Evolutionary conservation across 1,139 yeast species (phyloP).

Genomic region (Spencermartinsiella ligniputridi): DNA sequence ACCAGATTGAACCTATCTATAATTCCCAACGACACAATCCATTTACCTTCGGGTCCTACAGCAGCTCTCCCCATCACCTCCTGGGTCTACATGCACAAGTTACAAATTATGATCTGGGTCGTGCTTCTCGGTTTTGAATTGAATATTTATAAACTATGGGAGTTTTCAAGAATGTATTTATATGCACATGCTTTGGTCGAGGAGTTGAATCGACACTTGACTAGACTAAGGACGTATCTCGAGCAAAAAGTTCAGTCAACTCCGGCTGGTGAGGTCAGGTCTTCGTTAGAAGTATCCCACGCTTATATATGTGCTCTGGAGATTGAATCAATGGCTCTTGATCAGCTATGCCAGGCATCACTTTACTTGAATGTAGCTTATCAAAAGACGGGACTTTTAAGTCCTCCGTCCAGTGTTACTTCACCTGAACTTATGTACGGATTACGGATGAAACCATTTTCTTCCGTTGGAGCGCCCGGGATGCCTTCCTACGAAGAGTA

Average conservation of each 20-base stretch:
- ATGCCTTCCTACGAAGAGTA: conserved; percentile 44
- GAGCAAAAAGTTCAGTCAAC: conserved; percentile 32
- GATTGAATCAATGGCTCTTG: conserved; percentile 37
- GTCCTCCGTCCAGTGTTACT: conserved; percentile 39
- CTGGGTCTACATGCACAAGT: conserved; percentile 62
- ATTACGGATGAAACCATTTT: conserved; percentile 76
- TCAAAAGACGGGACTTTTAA: conserved; percentile 35
- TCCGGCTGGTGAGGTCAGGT: conserved; percentile 3
- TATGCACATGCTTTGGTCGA: conserved; percentile 53
- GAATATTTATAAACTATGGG: conserved; percentile 70
- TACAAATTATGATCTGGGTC: conserved; percentile 67
- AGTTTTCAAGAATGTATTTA: conserved; percentile 65
- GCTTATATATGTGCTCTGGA: conserved; percentile 32
- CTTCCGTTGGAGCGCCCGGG: conserved; percentile 76
- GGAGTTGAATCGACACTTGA: conserved; percentile 46
- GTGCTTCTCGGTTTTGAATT: conserved; percentile 71
- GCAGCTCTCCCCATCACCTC: conserved; percentile 58
- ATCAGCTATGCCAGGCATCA: conserved; percentile 39
- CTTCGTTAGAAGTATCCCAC: conserved; percentile 8
- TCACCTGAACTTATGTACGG: conserved; percentile 51
- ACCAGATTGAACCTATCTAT: conserved; percentile 2
- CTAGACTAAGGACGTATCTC: conserved; percentile 45
- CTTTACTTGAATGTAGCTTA: conserved; percentile 39
- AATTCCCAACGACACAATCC: conserved; percentile 4
- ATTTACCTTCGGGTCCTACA: conserved; percentile 14